phyloP scores from a whole-genome alignment of 495 filamentous ascomycete genomes.

The Daldinia bambusicola region DNA sequence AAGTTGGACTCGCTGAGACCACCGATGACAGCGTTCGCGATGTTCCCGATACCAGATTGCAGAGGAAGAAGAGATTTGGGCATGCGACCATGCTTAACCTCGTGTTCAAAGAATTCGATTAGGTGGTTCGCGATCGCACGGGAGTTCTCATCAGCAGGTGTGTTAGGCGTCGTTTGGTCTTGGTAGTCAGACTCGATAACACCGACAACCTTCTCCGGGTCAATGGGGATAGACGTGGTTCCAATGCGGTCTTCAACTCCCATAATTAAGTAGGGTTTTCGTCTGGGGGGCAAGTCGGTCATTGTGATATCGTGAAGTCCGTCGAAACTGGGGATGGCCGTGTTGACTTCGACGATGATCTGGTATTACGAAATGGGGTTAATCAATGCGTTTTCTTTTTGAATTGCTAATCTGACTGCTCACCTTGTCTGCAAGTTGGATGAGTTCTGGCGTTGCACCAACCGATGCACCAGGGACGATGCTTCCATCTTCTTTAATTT shows the following conservation, averaged over 20 bases:
- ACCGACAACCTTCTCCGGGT: conserved; percentile 87
- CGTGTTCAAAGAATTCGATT: conserved; percentile 86
- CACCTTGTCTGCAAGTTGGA: conserved; percentile 88
- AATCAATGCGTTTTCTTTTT: neutral
- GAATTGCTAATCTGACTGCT: conserved; percentile 4
- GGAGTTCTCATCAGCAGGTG: conserved; percentile 77
- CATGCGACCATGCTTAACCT: conserved; percentile 79
- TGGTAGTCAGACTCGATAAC: conserved; percentile 86
- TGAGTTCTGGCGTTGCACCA: conserved; percentile 84
- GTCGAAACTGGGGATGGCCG: conserved; percentile 82
- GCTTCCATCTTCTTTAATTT: conserved; percentile 91
- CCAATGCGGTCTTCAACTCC: conserved; percentile 82
- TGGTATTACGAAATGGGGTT: conserved; percentile 16
- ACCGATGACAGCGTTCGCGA: conserved; percentile 91
- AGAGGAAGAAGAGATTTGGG: conserved; percentile 82
- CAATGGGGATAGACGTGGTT: conserved; percentile 83
- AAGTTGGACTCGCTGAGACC: conserved; percentile 87
- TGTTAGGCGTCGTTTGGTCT: conserved; percentile 81
- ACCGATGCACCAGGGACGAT: conserved; percentile 91
- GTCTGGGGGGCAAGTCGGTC: conserved; percentile 79
- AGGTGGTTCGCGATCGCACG: conserved; percentile 80
- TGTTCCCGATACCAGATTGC: conserved; percentile 93
- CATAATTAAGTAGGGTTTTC: conserved; percentile 91
- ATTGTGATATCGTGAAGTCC: conserved; percentile 92
- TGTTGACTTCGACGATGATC: conserved; percentile 95